These are phyloP conservation scores for Harrya chromipes DNA, from an alignment of 768 basidiomycete species.

Conservation along the genomic window DNA sequence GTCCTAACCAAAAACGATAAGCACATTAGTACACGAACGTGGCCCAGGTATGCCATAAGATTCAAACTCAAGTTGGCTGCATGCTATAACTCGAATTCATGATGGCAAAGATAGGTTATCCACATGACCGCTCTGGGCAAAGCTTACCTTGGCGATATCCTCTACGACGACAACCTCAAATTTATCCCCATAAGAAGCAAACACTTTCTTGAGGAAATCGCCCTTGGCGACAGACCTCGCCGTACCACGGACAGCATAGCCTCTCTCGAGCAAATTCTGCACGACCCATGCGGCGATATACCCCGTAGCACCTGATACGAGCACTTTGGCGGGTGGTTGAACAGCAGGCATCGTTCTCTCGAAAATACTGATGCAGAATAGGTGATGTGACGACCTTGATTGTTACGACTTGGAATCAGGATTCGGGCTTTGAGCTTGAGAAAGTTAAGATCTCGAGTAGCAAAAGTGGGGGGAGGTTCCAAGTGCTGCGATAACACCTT, in stretches of 20 bases:
- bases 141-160: constrained; percentile 56
- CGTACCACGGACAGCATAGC: constrained; percentile 63
- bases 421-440: too few species aligned
- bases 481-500: too few species aligned
- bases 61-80: too few species aligned
- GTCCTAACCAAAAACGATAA: constrained; percentile 33
- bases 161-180: constrained; percentile 66
- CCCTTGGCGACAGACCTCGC: constrained; percentile 64
- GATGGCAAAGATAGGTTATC: too few species aligned
- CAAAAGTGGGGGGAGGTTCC: too few species aligned
- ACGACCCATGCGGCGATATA: constrained; percentile 47
- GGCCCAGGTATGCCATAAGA: too few species aligned
- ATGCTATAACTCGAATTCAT: background rate
- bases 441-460: too few species aligned
- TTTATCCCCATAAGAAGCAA: constrained; percentile 50
- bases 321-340: constrained; percentile 26
- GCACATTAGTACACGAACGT: background rate
- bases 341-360: constrained; percentile 20
- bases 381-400: background rate
- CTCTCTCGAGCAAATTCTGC: constrained; percentile 51
- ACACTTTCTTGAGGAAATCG: constrained; percentile 50
- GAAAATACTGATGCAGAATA: background rate
- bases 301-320: constrained; percentile 29
- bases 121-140: background rate
- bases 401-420: too few species aligned